A percentile compares a stretch with the other conserved stretches of the same genome.
phyloP scores from a whole-genome alignment of 345 rosid species.

The Nephelium lappaceum region DNA sequence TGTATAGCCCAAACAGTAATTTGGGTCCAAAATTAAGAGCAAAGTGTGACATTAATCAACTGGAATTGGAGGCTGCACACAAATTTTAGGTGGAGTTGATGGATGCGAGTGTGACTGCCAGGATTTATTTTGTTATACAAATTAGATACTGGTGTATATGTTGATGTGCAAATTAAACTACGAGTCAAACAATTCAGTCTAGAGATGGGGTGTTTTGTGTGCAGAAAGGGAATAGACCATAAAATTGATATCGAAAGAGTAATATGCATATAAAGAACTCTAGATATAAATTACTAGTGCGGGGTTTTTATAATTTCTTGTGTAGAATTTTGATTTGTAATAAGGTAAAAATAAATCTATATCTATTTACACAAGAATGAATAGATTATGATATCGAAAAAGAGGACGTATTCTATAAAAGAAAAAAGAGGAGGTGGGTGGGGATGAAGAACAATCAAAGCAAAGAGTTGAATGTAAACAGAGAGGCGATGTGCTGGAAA shows the following conservation, averaged over 20 bases:
- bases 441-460: neutral
- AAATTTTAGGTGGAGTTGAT: neutral
- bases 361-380: too few species aligned
- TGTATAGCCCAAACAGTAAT: too few species aligned
- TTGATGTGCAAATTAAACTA: too few species aligned
- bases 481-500: slow-evolving; percentile 26
- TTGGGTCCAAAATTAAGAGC: neutral
- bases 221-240: neutral
- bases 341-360: too few species aligned
- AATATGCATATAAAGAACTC: too few species aligned
- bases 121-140: neutral
- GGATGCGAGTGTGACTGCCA: neutral
- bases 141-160: neutral
- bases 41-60: neutral
- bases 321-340: too few species aligned
- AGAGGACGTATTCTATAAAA: neutral
- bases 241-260: neutral
- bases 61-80: neutral
- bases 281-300: too few species aligned
- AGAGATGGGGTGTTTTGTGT: neutral
- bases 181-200: too few species aligned
- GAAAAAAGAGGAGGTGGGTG: neutral
- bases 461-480: slow-evolving; percentile 8
- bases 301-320: too few species aligned
- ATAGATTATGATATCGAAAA: too few species aligned